Conservation (phyloP, 208 protist genomes). For the Sergeia podlipaevii region DNA sequence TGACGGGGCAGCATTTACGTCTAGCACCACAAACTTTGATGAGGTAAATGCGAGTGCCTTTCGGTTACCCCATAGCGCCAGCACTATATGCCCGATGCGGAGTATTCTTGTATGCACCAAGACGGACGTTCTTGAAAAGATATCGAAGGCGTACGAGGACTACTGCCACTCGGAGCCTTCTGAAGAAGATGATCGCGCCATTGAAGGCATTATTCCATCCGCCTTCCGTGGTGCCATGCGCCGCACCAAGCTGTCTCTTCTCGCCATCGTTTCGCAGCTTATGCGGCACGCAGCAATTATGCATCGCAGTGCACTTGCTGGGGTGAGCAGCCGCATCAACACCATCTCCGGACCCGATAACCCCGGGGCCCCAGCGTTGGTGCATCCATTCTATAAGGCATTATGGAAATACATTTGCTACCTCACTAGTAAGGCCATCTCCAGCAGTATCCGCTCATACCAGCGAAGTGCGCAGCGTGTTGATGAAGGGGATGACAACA, state of each 20-base stretch:
- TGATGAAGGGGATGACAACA: not conserved
- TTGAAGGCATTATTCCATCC: conserved; percentile 17
- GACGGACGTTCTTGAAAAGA: conserved; percentile 50
- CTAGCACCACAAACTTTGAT: conserved; percentile 19
- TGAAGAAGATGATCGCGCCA: conserved; percentile 28
- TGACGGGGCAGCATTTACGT: conserved; percentile 6
- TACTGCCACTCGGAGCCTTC: conserved; percentile 4
- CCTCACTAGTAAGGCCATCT: no score
- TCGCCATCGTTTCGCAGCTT: conserved; percentile 64
- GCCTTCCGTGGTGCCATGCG: conserved; percentile 27
- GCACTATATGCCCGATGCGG: conserved; percentile 35
- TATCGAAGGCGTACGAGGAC: conserved; percentile 23
- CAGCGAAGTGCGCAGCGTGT: not conserved
- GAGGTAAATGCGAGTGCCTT: conserved; percentile 25
- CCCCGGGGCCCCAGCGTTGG: conserved; percentile 24
- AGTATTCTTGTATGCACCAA: conserved; percentile 76
- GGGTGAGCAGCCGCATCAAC: conserved; percentile 54
- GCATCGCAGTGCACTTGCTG: conserved; percentile 49
- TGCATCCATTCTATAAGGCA: conserved; percentile 68
- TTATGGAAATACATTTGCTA: conserved; percentile 56
- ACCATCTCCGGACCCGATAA: no score
- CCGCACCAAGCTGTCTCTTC: conserved; percentile 32
- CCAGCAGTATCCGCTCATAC: not conserved
- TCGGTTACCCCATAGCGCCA: conserved; percentile 16
- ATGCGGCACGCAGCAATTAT: conserved; percentile 68